phyloP scores from a whole-genome alignment of 371 early-diverging fungal species.

The Nematocida sp. region DNA sequence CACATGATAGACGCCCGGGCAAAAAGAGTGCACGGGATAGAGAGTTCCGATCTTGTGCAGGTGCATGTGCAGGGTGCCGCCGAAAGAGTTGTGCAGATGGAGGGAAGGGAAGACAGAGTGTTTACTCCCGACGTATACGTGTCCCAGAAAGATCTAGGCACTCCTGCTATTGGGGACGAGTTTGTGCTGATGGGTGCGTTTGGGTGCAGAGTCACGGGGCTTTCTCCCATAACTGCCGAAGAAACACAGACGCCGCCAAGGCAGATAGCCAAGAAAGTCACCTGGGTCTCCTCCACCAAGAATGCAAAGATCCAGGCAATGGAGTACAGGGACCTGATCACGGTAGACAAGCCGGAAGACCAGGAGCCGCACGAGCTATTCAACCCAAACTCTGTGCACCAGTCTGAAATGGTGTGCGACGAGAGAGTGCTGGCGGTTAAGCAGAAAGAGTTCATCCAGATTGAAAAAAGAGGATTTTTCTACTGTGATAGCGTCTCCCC shows the following conservation, averaged over 20 bases:
- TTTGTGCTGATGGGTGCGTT: conserved; percentile 98
- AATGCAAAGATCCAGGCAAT: conserved; percentile 65
- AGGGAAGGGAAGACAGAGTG: background rate
- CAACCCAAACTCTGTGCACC: conserved; percentile 79
- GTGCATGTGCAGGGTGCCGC: background rate
- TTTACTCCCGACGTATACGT: conserved; percentile 65
- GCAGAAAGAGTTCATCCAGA: conserved; percentile 77
- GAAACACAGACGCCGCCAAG: conserved; percentile 89
- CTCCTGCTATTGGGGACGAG: conserved; percentile 77
- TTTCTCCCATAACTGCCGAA: conserved; percentile 66
- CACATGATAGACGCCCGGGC: conserved; percentile 87
- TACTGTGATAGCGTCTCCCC: conserved; percentile 48
- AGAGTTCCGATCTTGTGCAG: conserved; percentile 64
- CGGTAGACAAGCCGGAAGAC: conserved; percentile 43
- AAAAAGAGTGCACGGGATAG: conserved; percentile 79
- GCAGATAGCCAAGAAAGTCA: conserved; percentile 93
- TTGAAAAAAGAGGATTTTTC: conserved; percentile 92
- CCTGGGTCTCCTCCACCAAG: conserved; percentile 72
- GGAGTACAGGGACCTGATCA: conserved; percentile 74
- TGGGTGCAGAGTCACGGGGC: conserved; percentile 76
- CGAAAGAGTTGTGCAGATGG: background rate
- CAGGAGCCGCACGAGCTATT: conserved; percentile 69
- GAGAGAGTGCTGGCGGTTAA: conserved; percentile 48
- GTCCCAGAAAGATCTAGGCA: conserved; percentile 78
- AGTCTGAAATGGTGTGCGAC: conserved; percentile 62